These are phyloP conservation scores for Clonostachys rhizophaga DNA, from an alignment of 2,329 filamentous ascomycete species.

Conservation along the genomic window DNA sequence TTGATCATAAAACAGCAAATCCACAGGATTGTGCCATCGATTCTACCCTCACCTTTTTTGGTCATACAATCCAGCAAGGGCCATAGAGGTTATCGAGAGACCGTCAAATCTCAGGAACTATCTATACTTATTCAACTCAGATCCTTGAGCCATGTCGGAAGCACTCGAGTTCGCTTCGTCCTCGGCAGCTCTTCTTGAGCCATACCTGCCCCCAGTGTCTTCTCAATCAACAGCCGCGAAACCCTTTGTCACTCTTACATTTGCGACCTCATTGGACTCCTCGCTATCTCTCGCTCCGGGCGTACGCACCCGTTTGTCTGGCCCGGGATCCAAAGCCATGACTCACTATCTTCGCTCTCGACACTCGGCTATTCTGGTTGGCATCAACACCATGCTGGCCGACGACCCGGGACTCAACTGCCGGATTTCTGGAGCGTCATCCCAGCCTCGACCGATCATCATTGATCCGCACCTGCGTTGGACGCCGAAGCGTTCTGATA, in stretches of 20 bases:
- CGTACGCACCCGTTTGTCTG: slow-evolving; percentile 77
- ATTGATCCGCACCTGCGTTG: slow-evolving; percentile 77
- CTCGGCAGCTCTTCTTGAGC: slow-evolving; percentile 21
- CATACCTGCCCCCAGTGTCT: slow-evolving; percentile 19
- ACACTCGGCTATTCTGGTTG: slow-evolving; percentile 82
- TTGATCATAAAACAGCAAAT: too few relatives aligned
- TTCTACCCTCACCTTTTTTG: too few relatives aligned
- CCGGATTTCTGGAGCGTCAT: slow-evolving; percentile 52
- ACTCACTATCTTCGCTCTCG: slow-evolving; percentile 82
- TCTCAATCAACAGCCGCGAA: slow-evolving; percentile 3
- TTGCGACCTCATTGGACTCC: slow-evolving; percentile 85
- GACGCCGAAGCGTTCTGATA: slow-evolving; percentile 54
- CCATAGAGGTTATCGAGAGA: too few relatives aligned
- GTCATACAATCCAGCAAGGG: too few relatives aligned
- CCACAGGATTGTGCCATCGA: too few relatives aligned
- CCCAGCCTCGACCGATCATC: slow-evolving; percentile 76
- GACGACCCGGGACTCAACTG: slow-evolving; percentile 87
- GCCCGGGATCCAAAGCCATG: slow-evolving; percentile 81
- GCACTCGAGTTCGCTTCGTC: slow-evolving; percentile 22
- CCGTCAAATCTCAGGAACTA: too few relatives aligned
- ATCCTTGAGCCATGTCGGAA: slow-evolving; percentile 20
- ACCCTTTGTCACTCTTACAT: slow-evolving; percentile 74
- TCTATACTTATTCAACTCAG: neutral
- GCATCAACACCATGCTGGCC: slow-evolving; percentile 76
- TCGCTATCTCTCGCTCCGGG: slow-evolving; percentile 73